A percentile compares a stretch with the other conserved stretches of the same genome.
Conservation (phyloP, 805 yeast genomes). For the Yarrowia divulgata region DNA sequence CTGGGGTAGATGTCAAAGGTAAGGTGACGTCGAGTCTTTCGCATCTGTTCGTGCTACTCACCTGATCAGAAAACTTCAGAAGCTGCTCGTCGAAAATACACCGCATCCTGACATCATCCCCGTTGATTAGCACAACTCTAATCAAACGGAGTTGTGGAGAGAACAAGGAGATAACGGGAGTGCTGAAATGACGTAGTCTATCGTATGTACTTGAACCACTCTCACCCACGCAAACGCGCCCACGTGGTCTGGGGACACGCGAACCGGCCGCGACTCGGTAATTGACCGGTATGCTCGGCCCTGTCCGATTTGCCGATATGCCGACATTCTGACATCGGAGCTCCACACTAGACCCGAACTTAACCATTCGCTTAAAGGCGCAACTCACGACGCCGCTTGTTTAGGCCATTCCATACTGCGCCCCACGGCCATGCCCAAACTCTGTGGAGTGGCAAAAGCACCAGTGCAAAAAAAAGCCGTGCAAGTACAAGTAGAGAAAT, state of each 20-base stretch:
- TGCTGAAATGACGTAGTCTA: slow-evolving; percentile 3
- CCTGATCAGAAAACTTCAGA: no score
- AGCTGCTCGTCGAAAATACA: background rate
- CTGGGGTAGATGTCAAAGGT: background rate
- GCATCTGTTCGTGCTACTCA: no score
- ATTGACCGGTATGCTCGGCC: background rate
- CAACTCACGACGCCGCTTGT: slow-evolving; percentile 18
- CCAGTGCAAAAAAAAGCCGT: no score
- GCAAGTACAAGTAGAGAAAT: no score
- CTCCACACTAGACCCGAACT: background rate
- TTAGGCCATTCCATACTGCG: slow-evolving; percentile 22
- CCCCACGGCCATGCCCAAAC: slow-evolving; percentile 7
- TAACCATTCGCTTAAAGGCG: slow-evolving; percentile 11
- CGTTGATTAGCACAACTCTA: slow-evolving; percentile 6
- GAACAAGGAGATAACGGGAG: background rate
- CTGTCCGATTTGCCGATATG: no score
- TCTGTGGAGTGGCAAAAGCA: slow-evolving; percentile 19
- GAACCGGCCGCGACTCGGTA: slow-evolving; percentile 6
- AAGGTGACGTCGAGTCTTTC: background rate
- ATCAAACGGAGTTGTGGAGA: background rate
- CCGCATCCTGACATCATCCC: background rate
- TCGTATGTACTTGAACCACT: no score
- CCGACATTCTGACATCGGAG: background rate
- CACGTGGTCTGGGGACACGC: background rate
- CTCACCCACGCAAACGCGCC: no score